Percentiles rank a stretch among this genome's conserved stretches.
These are phyloP conservation scores for Kockiozyma suomiensis DNA, from an alignment of 805 yeast genomes.

Conservation along the genomic window DNA sequence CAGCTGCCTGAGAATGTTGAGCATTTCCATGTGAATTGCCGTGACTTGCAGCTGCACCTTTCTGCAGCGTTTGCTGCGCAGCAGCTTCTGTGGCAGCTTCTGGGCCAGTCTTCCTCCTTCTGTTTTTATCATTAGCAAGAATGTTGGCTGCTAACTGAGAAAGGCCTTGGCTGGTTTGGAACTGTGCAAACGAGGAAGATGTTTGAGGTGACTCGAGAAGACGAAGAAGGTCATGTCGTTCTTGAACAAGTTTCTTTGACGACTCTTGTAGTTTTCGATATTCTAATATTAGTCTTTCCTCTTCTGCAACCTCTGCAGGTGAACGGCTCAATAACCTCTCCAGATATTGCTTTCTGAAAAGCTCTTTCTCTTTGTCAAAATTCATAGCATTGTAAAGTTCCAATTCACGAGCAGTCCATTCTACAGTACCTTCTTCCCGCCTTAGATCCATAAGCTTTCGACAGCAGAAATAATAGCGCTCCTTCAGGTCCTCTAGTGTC, in stretches of 20 bases:
- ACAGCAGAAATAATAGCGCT: constrained; percentile 73
- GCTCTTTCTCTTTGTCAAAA: constrained; percentile 70
- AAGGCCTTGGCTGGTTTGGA: constrained; percentile 82
- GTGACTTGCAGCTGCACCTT: background rate
- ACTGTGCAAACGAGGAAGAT: constrained; percentile 73
- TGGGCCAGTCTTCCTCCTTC: constrained; percentile 42
- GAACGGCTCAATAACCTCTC: constrained; percentile 75
- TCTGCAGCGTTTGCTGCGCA: constrained; percentile 13
- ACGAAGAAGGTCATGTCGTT: constrained; percentile 75
- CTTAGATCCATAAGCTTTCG: constrained; percentile 55
- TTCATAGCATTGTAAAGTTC: constrained; percentile 64
- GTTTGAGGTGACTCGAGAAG: constrained; percentile 85
- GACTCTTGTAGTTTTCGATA: constrained; percentile 90
- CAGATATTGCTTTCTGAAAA: constrained; percentile 77
- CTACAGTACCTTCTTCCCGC: constrained; percentile 46
- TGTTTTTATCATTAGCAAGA: constrained; percentile 67
- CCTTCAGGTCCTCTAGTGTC: constrained; percentile 77
- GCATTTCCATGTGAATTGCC: background rate
- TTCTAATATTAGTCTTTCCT: constrained; percentile 89
- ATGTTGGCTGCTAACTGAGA: constrained; percentile 81
- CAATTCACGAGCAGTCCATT: constrained; percentile 49
- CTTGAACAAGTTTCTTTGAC: constrained; percentile 83
- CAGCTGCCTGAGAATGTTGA: background rate
- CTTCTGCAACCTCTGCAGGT: constrained; percentile 98
- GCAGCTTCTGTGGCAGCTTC: constrained; percentile 38